A percentile compares a stretch with the other conserved stretches of the same genome.
Conservation (phyloP, 768 basidiomycete species). For the Gymnopilus junonius region DNA sequence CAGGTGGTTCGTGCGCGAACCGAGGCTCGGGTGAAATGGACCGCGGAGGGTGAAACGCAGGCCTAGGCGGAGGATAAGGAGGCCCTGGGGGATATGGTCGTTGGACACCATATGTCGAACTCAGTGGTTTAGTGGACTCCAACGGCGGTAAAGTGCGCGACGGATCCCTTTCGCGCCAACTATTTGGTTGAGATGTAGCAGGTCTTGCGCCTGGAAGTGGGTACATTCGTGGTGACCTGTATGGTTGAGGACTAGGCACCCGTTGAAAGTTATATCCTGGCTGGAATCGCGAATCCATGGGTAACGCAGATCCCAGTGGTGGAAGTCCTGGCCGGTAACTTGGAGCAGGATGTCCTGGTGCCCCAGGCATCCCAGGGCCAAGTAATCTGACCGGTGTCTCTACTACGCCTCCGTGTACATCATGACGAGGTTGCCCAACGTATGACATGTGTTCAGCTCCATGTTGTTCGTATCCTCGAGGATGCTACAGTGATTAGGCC, state of each 20-base stretch:
- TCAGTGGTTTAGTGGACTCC: conserved; percentile 28
- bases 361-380: conserved; percentile 60
- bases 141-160: conserved; percentile 38
- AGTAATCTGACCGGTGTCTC: conserved; percentile 47
- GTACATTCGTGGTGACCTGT: conserved; percentile 28
- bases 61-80: conserved; percentile 15
- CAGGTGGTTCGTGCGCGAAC: conserved; percentile 40
- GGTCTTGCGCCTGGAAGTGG: conserved; percentile 24
- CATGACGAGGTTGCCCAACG: conserved; percentile 24
- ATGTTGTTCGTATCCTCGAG: conserved; percentile 23
- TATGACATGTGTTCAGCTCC: conserved; percentile 15
- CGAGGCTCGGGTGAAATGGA: conserved; percentile 41
- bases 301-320: conserved; percentile 24
- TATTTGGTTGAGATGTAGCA: conserved; percentile 27
- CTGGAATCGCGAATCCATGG: conserved; percentile 26
- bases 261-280: conserved; percentile 16
- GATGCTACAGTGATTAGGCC: conserved; percentile 13
- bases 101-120: conserved; percentile 17
- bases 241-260: conserved; percentile 20
- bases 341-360: conserved; percentile 24
- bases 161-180: conserved; percentile 29
- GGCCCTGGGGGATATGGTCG: conserved; percentile 18
- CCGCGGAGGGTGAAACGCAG: conserved; percentile 23
- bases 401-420: conserved; percentile 31
- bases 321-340: conserved; percentile 21